These are phyloP conservation scores for Encephalitozoon romaleae DNA, from an alignment of 371 early-diverging fungal genomes.

Conservation along the genomic window DNA sequence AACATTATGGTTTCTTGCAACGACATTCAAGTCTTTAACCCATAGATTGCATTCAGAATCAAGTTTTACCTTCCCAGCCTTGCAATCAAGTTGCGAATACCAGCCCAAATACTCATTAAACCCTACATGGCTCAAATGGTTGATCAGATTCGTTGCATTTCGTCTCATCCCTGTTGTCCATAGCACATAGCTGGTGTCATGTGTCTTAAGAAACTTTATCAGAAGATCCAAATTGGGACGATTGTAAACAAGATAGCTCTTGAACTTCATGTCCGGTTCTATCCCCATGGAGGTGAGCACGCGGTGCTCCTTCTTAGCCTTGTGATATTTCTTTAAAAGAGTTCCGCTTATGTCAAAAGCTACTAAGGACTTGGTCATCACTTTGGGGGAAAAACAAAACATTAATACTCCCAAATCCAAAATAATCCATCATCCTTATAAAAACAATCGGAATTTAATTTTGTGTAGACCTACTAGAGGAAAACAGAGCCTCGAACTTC, in stretches of 20 bases:
- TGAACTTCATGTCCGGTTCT: not conserved
- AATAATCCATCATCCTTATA: not conserved
- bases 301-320: not conserved
- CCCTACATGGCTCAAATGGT: conserved; percentile 25
- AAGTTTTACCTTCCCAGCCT: conserved; percentile 11
- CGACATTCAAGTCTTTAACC: conserved; percentile 38
- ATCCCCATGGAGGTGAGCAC: not conserved
- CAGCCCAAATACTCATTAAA: conserved; percentile 7
- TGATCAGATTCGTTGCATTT: conserved; percentile 37
- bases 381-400: not conserved
- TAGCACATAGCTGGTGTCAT: conserved; percentile 43
- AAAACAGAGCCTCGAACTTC: conserved; percentile 50
- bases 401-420: conserved; percentile 8
- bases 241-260: conserved; percentile 26
- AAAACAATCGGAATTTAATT: not conserved
- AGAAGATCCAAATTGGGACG: conserved; percentile 42
- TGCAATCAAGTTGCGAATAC: conserved; percentile 30
- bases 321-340: conserved; percentile 27
- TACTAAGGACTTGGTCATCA: conserved; percentile 6
- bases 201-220: conserved; percentile 24
- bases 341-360: conserved; percentile 54
- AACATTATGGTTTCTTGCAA: conserved; percentile 12
- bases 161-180: conserved; percentile 56
- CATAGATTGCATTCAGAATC: conserved; percentile 24
- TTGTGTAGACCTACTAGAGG: not conserved